phyloP scores from a whole-genome alignment of 2,329 filamentous ascomycete genomes.

The Achaetomium macrosporum region DNA sequence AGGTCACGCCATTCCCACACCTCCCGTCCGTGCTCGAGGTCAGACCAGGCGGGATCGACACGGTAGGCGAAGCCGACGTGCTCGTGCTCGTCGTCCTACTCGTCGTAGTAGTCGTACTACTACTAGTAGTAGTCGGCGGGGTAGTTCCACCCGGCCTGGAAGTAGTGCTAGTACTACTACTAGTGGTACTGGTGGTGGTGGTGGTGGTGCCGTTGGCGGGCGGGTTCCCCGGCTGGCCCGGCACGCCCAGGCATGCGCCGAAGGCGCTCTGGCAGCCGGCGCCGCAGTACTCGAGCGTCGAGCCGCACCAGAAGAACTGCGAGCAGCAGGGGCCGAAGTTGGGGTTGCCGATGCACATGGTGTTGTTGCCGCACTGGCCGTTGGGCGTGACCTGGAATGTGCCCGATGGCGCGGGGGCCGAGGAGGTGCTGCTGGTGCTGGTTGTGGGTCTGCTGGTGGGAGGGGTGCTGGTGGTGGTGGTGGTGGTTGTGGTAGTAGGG shows the following conservation, averaged over 20 bases:
- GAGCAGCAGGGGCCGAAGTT: conserved; percentile 26
- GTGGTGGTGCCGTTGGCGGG: conserved; percentile 10
- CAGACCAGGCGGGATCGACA: conserved; percentile 21
- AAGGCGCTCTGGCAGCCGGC: conserved; percentile 23
- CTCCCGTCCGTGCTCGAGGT: conserved; percentile 23
- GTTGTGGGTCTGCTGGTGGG: conserved; percentile 6
- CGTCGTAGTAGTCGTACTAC: conserved; percentile 6
- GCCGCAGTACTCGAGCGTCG: conserved; percentile 23
- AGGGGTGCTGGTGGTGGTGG: conserved; percentile 1
- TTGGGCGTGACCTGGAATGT: conserved; percentile 20
- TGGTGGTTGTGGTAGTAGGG: conserved; percentile 3
- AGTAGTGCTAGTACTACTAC: too few species aligned
- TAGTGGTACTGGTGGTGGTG: conserved; percentile 5
- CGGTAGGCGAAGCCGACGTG: conserved; percentile 8
- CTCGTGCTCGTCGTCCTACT: conserved; percentile 7
- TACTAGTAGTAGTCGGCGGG: background rate
- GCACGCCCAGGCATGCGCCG: conserved; percentile 21
- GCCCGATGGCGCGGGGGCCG: conserved; percentile 7
- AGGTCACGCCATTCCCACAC: conserved; percentile 24
- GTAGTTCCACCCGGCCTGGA: background rate
- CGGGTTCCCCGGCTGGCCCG: conserved; percentile 10
- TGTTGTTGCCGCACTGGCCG: conserved; percentile 26
- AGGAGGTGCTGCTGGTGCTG: background rate
- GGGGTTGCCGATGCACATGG: conserved; percentile 24
- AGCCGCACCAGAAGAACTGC: conserved; percentile 27